Conservation (phyloP, 1,284 basidiomycete genomes). For the Ustilago xerochloae region DNA sequence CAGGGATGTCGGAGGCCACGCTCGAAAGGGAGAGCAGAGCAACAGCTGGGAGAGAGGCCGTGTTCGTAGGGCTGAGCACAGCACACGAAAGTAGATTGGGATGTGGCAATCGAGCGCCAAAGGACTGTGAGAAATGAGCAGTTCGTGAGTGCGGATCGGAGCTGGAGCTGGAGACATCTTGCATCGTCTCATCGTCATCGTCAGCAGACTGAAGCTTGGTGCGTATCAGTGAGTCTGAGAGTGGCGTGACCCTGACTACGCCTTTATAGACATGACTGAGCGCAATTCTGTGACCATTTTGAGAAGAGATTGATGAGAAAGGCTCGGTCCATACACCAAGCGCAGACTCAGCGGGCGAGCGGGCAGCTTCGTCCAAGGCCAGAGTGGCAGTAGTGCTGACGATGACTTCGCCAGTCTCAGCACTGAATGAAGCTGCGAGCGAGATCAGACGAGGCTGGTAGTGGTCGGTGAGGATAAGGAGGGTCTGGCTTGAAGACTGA, state of each 20-base stretch:
- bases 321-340: constrained; percentile 40
- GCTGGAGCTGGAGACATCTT: constrained; percentile 6
- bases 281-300: constrained; percentile 27
- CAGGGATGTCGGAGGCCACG: constrained; percentile 46
- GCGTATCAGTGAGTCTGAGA: constrained; percentile 1
- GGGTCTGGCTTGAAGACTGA: constrained; percentile 5
- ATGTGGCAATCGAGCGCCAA: constrained; percentile 54
- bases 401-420: constrained; percentile 7
- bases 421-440: constrained; percentile 8
- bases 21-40: constrained; percentile 63
- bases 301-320: background rate
- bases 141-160: background rate
- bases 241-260: constrained; percentile 40
- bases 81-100: constrained; percentile 50
- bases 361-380: constrained; percentile 50
- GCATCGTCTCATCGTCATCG: constrained; percentile 28
- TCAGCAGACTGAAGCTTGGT: background rate
- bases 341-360: constrained; percentile 53
- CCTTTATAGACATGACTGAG: constrained; percentile 54
- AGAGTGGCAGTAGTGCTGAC: constrained; percentile 32
- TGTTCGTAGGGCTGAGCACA: constrained; percentile 34
- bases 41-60: constrained; percentile 20
- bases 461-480: constrained; percentile 59
- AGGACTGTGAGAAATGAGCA: constrained; percentile 25
- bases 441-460: constrained; percentile 49